Evolutionary conservation across 1,284 basidiomycete genomes (phyloP), one percentile per base, ranked within the genome.

Genomic region (Termitomyces sp.): DNA sequence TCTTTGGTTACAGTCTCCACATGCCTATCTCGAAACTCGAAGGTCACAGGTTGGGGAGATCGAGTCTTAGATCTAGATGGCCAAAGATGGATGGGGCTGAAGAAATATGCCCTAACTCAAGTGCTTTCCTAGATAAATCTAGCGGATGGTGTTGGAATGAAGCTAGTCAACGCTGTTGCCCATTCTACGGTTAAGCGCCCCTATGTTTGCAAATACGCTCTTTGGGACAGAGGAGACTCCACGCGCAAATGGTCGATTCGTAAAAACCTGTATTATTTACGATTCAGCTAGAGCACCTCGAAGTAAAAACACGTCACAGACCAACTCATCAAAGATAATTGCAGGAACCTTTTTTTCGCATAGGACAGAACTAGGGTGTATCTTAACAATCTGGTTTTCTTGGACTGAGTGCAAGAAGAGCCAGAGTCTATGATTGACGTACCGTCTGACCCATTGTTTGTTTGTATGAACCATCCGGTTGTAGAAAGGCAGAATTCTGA

Each of bases 261-360:
- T 97, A 66, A 89, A 86, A 19, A 93, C 79, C 92, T 92, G 51
- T 47, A 21, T 54, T 59, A 28, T 39, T 53, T 8, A n/a, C 24
- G 7, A 28, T 17, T 53, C 28, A 57, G 58, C 46, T 33, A 43
- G 12, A 15, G 13, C 21, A 19, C 54, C 19, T n/a, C 53, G 12
- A 24, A 33, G 34, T 10, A 17, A 5, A 36, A 33, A 19, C 24
- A 38, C 28, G 1, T 34, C 45, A 43, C 89, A 63, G 60, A 95
- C 94, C 63, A 97, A 74, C 68, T 97, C 94, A 67, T 95, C 88
- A 65, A 91, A 98, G 45, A 97, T 79, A 55, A 98, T 92, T 5
- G 87, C 91, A 0, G 86, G 84, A 0, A 85, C 81, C 66, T 90
- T 92, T 65, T 88, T 90, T 58, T 89, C 86, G 58, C 81, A 82